These are phyloP conservation scores for Pythium aphanidermatum DNA, from an alignment of 352 stramenopile species.

Conservation along the genomic window DNA sequence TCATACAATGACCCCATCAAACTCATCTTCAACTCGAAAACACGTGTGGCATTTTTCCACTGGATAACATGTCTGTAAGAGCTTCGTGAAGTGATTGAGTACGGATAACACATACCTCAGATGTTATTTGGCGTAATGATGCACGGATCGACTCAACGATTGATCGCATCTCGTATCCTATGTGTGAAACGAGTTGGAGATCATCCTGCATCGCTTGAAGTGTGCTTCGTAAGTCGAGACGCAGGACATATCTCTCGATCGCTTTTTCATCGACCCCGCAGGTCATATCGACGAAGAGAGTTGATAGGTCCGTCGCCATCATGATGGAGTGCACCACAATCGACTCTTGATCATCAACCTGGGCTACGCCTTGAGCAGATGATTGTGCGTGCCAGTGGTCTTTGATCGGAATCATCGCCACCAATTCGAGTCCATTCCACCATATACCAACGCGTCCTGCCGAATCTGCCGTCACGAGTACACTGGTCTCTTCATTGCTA, in stretches of 20 bases:
- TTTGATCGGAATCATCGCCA: constrained; percentile 37
- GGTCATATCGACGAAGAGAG: constrained; percentile 11
- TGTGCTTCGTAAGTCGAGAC: constrained; percentile 7
- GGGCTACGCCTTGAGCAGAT: background rate
- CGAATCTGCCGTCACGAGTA: constrained; percentile 41
- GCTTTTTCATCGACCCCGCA: too few species aligned
- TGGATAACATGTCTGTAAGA: too few species aligned
- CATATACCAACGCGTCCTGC: constrained; percentile 36
- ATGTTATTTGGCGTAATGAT: constrained; percentile 32
- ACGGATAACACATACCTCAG: constrained; percentile 30
- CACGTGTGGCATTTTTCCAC: constrained; percentile 72
- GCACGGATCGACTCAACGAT: constrained; percentile 34
- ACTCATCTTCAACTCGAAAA: constrained; percentile 77
- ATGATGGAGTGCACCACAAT: constrained; percentile 4
- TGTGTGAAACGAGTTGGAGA: constrained; percentile 5
- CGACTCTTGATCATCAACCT: background rate
- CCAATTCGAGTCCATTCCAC: constrained; percentile 52
- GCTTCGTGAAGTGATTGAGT: too few species aligned
- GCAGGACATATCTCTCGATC: background rate
- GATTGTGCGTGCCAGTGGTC: constrained; percentile 1
- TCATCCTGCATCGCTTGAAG: constrained; percentile 3
- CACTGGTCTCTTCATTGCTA: constrained; percentile 8
- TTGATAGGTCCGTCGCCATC: constrained; percentile 9
- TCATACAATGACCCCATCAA: constrained; percentile 70
- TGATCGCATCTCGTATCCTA: constrained; percentile 11